phyloP scores from a whole-genome alignment of 495 filamentous ascomycete genomes.

The Tuber calosporum region DNA sequence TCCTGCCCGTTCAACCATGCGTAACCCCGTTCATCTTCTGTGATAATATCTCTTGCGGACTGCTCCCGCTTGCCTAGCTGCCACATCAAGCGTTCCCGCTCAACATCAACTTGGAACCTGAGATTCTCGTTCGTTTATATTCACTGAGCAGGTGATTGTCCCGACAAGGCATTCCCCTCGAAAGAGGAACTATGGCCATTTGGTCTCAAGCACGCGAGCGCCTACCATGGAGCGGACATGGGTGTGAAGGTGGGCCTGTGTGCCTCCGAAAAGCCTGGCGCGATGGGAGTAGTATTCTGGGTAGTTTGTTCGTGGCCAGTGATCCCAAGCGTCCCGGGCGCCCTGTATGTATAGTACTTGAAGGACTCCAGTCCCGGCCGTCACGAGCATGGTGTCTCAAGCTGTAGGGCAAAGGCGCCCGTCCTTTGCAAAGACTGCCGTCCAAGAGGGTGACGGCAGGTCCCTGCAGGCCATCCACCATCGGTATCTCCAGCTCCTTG shows the following conservation, averaged over 20 bases:
- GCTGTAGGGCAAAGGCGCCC: too few species aligned
- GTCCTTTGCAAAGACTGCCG: too few species aligned
- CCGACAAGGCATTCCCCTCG: conserved; percentile 15
- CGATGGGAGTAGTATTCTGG: conserved; percentile 61
- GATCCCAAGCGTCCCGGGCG: too few species aligned
- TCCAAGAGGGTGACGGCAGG: too few species aligned
- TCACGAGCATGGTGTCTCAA: too few species aligned
- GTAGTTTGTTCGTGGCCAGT: too few species aligned
- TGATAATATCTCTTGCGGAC: conserved; percentile 47
- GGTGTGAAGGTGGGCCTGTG: conserved; percentile 59
- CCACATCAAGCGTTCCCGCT: conserved; percentile 41
- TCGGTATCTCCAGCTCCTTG: too few species aligned
- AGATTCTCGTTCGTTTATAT: conserved; percentile 75
- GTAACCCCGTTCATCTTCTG: conserved; percentile 41
- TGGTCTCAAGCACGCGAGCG: conserved; percentile 19
- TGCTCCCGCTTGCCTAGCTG: conserved; percentile 29
- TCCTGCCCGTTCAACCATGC: conserved; percentile 42
- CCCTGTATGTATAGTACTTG: too few species aligned
- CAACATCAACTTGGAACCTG: conserved; percentile 57
- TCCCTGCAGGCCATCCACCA: too few species aligned
- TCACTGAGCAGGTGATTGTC: conserved; percentile 53
- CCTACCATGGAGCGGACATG: conserved; percentile 3
- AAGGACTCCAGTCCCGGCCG: too few species aligned
- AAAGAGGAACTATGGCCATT: conserved; percentile 27
- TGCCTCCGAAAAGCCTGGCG: conserved; percentile 70